These are phyloP conservation scores for Saccharomycopsis guyanensis DNA, from an alignment of 805 yeast genomes.

Conservation along the genomic window DNA sequence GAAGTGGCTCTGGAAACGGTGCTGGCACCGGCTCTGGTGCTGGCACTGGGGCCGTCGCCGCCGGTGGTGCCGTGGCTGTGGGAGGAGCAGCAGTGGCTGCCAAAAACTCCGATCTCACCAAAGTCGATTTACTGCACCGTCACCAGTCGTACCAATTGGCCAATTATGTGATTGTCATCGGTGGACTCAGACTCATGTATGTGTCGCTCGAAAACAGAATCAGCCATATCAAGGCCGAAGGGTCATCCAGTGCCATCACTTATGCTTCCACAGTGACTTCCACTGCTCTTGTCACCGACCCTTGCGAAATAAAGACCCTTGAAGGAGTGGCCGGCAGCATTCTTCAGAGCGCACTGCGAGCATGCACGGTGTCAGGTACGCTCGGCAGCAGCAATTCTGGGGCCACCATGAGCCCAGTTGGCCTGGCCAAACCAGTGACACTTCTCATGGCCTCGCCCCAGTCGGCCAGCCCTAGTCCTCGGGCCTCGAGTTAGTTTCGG, in stretches of 20 bases:
- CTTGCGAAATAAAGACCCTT: slow-evolving; percentile 9
- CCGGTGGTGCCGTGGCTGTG: too few species aligned
- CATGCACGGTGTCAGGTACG: too few species aligned
- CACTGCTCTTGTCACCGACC: slow-evolving; percentile 8
- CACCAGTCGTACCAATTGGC: neutral
- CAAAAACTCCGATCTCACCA: neutral
- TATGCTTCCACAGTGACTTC: neutral
- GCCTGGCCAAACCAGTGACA: too few species aligned
- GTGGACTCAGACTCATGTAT: neutral
- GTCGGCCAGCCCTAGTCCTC: too few species aligned
- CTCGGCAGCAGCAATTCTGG: neutral
- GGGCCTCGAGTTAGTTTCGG: too few species aligned
- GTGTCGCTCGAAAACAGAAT: neutral
- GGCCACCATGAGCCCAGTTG: too few species aligned
- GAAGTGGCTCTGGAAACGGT: too few species aligned
- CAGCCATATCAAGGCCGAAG: neutral
- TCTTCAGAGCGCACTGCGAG: slow-evolving; percentile 5
- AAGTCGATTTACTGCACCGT: neutral
- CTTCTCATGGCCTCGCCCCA: too few species aligned
- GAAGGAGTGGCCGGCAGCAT: neutral
- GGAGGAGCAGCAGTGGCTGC: too few species aligned
- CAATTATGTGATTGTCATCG: neutral
- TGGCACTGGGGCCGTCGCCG: too few species aligned
- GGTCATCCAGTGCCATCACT: neutral
- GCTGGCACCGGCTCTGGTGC: too few species aligned